Conservation (phyloP, 768 basidiomycete genomes). For the Agrocybe pediades region DNA sequence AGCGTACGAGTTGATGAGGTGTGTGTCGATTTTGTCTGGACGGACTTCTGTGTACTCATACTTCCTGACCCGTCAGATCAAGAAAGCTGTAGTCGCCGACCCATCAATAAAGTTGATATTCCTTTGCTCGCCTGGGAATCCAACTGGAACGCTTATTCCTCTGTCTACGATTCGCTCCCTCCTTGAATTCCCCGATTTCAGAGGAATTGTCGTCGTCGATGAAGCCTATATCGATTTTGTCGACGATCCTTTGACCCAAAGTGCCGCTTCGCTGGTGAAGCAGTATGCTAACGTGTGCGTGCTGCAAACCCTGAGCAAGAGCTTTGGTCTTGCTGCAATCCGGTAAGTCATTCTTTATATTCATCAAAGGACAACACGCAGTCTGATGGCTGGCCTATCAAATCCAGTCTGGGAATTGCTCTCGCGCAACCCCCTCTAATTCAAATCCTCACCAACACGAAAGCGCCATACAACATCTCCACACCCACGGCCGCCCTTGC, state of each 20-base stretch:
- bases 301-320: conserved; percentile 96
- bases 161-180: conserved; percentile 67
- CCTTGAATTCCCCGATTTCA: conserved; percentile 79
- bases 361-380: not conserved
- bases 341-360: conserved; percentile 53
- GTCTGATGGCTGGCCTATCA: not conserved
- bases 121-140: conserved; percentile 97
- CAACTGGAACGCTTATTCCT: conserved; percentile 86
- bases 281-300: conserved; percentile 90
- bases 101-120: conserved; percentile 88
- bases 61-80: conserved; percentile 51
- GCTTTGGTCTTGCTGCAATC: conserved; percentile 94
- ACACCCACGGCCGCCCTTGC: conserved; percentile 87
- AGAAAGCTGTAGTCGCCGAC: conserved; percentile 65
- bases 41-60: not conserved
- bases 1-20: conserved; percentile 77
- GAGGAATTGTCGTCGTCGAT: conserved; percentile 91
- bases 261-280: conserved; percentile 70
- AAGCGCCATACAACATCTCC: conserved; percentile 97
- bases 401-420: conserved; percentile 79
- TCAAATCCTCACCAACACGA: conserved; percentile 90
- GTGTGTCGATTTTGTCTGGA: conserved; percentile 22
- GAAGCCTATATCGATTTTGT: conserved; percentile 99
- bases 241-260: conserved; percentile 41
- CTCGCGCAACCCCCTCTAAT: conserved; percentile 89